Conservation (phyloP, 495 filamentous ascomycete species). For the Talaromyces liani region DNA sequence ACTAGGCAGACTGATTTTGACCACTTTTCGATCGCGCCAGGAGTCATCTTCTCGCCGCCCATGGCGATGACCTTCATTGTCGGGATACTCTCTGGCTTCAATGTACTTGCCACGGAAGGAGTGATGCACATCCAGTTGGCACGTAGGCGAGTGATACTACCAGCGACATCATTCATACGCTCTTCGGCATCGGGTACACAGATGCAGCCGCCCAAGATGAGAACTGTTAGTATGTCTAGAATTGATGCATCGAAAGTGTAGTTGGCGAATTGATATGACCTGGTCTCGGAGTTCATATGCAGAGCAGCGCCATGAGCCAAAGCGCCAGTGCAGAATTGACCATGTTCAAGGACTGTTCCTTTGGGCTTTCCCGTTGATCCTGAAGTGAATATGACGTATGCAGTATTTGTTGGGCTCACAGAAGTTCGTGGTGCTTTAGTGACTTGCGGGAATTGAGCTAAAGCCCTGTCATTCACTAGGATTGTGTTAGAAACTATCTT, state of each 20-base stretch:
- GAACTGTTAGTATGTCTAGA: slow-evolving; percentile 56
- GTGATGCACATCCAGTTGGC: slow-evolving; percentile 33
- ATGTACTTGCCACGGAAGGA: slow-evolving; percentile 39
- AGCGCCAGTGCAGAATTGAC: slow-evolving; percentile 25
- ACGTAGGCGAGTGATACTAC: slow-evolving; percentile 30
- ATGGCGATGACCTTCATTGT: slow-evolving; percentile 39
- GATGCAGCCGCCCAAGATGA: slow-evolving; percentile 56
- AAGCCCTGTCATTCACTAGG: slow-evolving; percentile 21
- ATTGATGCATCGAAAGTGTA: slow-evolving; percentile 64
- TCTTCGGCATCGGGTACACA: slow-evolving; percentile 57
- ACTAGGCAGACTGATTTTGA: slow-evolving; percentile 30
- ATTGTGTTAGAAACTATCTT: slow-evolving; percentile 23
- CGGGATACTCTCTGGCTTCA: slow-evolving; percentile 41
- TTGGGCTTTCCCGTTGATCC: slow-evolving; percentile 47
- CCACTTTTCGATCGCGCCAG: slow-evolving; percentile 35
- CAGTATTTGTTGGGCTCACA: slow-evolving; percentile 20
- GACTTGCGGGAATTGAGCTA: slow-evolving; percentile 21
- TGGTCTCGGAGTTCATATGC: slow-evolving; percentile 39
- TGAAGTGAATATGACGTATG: slow-evolving; percentile 44
- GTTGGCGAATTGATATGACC: slow-evolving; percentile 61
- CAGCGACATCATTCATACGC: slow-evolving; percentile 40
- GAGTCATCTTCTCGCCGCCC: slow-evolving; percentile 52
- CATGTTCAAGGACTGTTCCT: slow-evolving; percentile 38
- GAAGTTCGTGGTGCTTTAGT: slow-evolving; percentile 10
- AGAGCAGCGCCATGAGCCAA: slow-evolving; percentile 29